phyloP scores from a whole-genome alignment of 169 alveolate species.

The Cryptosporidium meleagridis region DNA sequence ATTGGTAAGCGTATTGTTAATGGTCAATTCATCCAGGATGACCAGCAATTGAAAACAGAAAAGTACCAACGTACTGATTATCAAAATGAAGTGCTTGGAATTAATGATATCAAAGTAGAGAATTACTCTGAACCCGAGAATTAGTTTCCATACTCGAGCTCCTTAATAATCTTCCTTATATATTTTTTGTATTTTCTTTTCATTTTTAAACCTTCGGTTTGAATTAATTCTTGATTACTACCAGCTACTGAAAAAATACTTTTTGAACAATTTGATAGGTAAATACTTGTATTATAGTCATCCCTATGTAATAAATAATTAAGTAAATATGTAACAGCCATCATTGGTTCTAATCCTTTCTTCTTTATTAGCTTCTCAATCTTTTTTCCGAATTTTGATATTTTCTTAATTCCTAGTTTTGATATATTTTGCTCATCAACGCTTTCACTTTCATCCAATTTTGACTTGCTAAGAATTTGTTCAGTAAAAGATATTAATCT shows the following conservation, averaged over 20 bases:
- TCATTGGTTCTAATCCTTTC: background rate
- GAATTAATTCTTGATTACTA: background rate
- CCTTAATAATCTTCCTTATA: background rate
- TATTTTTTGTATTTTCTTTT: conserved; percentile 22
- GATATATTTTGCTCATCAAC: background rate
- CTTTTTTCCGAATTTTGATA: background rate
- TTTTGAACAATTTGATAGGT: background rate
- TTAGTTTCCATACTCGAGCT: background rate
- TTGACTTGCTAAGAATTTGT: background rate
- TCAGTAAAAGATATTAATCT: background rate
- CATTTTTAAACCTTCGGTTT: background rate
- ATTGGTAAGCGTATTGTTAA: conserved; percentile 84
- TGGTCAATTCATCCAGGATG: conserved; percentile 83
- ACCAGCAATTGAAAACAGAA: conserved; percentile 78
- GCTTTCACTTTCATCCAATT: background rate
- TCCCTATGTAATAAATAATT: conserved; percentile 1
- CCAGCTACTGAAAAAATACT: background rate
- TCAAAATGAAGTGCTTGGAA: conserved; percentile 94
- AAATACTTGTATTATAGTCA: background rate
- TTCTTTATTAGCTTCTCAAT: background rate
- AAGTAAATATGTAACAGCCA: conserved; percentile 4
- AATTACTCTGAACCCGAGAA: conserved; percentile 76
- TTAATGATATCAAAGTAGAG: conserved; percentile 92
- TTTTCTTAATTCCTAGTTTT: background rate
- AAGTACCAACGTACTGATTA: conserved; percentile 92